Conservation (phyloP, 306 rosid genomes). For the Luffa aegyptiaca region DNA sequence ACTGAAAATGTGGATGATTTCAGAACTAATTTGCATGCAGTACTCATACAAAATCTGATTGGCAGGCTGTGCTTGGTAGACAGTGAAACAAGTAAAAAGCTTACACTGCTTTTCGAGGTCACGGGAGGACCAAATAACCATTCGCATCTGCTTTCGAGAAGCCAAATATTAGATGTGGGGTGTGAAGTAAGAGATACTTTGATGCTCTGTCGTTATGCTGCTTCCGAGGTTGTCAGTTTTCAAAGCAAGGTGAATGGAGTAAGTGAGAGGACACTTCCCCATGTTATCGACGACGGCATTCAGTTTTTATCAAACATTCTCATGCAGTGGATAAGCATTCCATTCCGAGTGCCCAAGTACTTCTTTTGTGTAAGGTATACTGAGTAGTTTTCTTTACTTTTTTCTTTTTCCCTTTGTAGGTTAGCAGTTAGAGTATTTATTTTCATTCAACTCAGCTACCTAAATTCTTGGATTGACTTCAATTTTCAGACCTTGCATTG, state of each 20-base stretch:
- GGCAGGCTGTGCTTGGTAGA: slow-evolving; percentile 33
- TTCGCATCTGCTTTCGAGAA: slow-evolving; percentile 22
- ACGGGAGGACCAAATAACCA: slow-evolving; percentile 17
- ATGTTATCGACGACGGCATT: slow-evolving; percentile 23
- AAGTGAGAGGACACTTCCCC: slow-evolving; percentile 13
- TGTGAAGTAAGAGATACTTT: slow-evolving; percentile 29
- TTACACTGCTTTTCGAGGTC: slow-evolving; percentile 26
- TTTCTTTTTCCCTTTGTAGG: neutral
- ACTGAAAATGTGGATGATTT: slow-evolving; percentile 8
- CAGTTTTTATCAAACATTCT: slow-evolving; percentile 19
- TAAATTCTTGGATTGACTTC: slow-evolving; percentile 5
- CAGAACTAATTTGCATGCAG: slow-evolving; percentile 12
- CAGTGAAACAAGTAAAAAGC: slow-evolving; percentile 25
- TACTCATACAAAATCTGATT: slow-evolving; percentile 28
- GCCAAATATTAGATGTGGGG: slow-evolving; percentile 11
- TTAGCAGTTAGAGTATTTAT: neutral
- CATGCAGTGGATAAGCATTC: slow-evolving; percentile 37
- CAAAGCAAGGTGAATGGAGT: slow-evolving; percentile 12
- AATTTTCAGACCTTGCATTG: slow-evolving; percentile 40
- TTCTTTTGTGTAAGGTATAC: slow-evolving; percentile 53
- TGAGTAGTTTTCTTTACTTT: neutral
- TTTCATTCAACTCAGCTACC: neutral
- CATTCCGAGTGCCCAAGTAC: slow-evolving; percentile 37
- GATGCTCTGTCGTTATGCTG: slow-evolving; percentile 25
- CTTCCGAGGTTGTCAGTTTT: slow-evolving; percentile 24